These are phyloP conservation scores for Ogataea populi-albae DNA, from an alignment of 805 yeast species.

Conservation along the genomic window DNA sequence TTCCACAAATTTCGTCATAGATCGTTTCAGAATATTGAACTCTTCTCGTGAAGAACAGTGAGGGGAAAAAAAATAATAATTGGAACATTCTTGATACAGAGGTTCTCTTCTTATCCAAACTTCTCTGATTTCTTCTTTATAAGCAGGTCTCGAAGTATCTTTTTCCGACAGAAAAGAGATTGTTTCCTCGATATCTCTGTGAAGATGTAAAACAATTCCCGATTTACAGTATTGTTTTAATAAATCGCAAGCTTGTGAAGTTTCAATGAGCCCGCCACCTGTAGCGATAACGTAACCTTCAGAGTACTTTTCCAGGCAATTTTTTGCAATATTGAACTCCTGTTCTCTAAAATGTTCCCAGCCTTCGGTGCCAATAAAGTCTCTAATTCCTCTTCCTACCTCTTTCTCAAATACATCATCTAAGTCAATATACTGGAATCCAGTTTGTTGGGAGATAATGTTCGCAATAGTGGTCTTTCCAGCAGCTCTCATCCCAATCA, in stretches of 20 bases:
- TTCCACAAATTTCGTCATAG: constrained; percentile 57
- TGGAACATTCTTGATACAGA: constrained; percentile 80
- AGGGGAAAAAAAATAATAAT: constrained; percentile 71
- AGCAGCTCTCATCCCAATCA: constrained; percentile 98
- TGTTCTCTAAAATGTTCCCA: constrained; percentile 84
- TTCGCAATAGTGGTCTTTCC: constrained; percentile 87
- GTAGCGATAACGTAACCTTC: constrained; percentile 75
- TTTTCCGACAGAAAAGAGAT: constrained; percentile 62
- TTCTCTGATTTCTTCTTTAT: constrained; percentile 67
- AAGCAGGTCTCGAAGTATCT: constrained; percentile 89
- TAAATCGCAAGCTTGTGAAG: constrained; percentile 57
- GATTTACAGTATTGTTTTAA: constrained; percentile 51
- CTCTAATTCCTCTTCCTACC: constrained; percentile 50
- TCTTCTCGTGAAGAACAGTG: constrained; percentile 59
- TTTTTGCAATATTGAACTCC: constrained; percentile 58
- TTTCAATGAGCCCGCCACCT: constrained; percentile 96
- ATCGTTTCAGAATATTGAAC: constrained; percentile 51
- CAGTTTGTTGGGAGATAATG: constrained; percentile 70
- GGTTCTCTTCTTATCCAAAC: constrained; percentile 83
- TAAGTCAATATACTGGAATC: constrained; percentile 68
- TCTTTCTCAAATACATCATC: constrained; percentile 68
- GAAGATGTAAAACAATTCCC: constrained; percentile 86
- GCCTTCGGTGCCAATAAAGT: constrained; percentile 60
- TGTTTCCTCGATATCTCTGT: constrained; percentile 81
- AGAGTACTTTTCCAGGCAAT: constrained; percentile 39